Percentiles rank a stretch among this genome's conserved stretches.
These are phyloP conservation scores for Paramecium sonneborni DNA, from an alignment of 73 alveolate genomes.

Conservation along the genomic window DNA sequence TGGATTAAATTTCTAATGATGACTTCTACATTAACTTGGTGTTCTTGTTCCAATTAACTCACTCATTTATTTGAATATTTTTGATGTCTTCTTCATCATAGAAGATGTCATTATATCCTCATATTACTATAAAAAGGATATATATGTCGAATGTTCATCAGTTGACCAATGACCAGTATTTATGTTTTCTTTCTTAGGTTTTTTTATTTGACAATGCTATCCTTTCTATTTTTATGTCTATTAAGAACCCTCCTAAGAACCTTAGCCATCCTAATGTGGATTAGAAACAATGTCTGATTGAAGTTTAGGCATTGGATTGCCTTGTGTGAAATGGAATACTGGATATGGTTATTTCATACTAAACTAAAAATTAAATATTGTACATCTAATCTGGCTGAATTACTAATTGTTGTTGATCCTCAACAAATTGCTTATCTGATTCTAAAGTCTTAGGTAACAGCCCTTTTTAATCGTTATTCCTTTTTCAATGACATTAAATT, in stretches of 20 bases:
- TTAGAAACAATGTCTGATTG: slow-evolving; percentile 27
- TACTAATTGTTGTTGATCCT: not conserved
- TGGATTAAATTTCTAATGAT: slow-evolving; percentile 51
- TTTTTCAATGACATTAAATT: not conserved
- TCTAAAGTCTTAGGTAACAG: slow-evolving; percentile 43
- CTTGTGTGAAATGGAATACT: slow-evolving; percentile 22
- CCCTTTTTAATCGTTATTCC: slow-evolving; percentile 17
- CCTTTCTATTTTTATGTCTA: slow-evolving; percentile 38
- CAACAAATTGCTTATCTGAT: slow-evolving; percentile 5
- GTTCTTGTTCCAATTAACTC: slow-evolving; percentile 51
- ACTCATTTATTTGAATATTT: slow-evolving; percentile 56
- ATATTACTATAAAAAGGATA: slow-evolving; percentile 10
- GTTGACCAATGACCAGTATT: slow-evolving; percentile 58
- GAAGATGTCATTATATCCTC: slow-evolving; percentile 55
- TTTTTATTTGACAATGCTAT: not conserved
- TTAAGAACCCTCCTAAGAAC: slow-evolving; percentile 34
- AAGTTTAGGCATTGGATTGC: slow-evolving; percentile 22
- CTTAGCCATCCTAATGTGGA: not conserved
- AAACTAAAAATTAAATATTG: not conserved
- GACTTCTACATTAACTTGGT: slow-evolving; percentile 58
- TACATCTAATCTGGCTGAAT: not conserved
- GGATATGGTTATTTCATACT: slow-evolving; percentile 20
- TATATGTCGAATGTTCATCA: slow-evolving; percentile 44
- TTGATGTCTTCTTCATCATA: slow-evolving; percentile 55
- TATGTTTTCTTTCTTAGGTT: slow-evolving; percentile 36